phyloP scores from a whole-genome alignment of 805 yeast genomes.

The Zygosaccharomyces rouxii region DNA sequence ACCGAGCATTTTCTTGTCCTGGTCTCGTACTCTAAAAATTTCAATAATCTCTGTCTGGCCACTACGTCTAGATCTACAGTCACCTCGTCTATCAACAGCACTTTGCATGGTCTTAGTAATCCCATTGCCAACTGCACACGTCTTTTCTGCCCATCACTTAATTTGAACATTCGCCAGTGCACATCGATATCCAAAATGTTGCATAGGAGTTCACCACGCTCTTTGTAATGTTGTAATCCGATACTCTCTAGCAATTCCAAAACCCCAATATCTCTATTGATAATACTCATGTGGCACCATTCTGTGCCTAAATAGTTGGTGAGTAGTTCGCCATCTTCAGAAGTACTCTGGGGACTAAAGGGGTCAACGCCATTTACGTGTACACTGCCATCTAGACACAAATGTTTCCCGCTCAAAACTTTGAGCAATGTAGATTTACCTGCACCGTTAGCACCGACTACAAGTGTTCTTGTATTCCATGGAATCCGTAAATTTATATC shows the following conservation, averaged over 20 bases:
- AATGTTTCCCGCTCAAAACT: conserved; percentile 85
- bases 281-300: conserved; percentile 91
- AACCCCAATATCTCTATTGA: conserved; percentile 88
- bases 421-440: conserved; percentile 88
- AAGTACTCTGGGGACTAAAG: conserved; percentile 51
- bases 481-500: conserved; percentile 59
- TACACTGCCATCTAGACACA: conserved; percentile 69
- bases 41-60: conserved; percentile 70
- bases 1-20: conserved; percentile 64
- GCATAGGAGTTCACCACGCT: conserved; percentile 71
- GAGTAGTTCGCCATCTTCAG: conserved; percentile 39
- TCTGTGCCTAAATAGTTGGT: conserved; percentile 91
- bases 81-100: conserved; percentile 88
- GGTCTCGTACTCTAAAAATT: conserved; percentile 73
- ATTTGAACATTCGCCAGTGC: conserved; percentile 85
- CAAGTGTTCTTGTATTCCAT: conserved; percentile 67
- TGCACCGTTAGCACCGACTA: conserved; percentile 95
- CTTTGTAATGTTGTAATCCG: conserved; percentile 72
- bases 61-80: conserved; percentile 95
- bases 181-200: conserved; percentile 80
- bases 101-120: conserved; percentile 81
- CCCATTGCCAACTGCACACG: conserved; percentile 95
- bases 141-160: conserved; percentile 93
- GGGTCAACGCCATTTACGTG: conserved; percentile 83
- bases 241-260: conserved; percentile 69